A percentile compares a stretch with the other conserved stretches of the same genome.
phyloP scores from a whole-genome alignment of 1,284 basidiomycete species.

The Phellopilus nigrolimitatus region DNA sequence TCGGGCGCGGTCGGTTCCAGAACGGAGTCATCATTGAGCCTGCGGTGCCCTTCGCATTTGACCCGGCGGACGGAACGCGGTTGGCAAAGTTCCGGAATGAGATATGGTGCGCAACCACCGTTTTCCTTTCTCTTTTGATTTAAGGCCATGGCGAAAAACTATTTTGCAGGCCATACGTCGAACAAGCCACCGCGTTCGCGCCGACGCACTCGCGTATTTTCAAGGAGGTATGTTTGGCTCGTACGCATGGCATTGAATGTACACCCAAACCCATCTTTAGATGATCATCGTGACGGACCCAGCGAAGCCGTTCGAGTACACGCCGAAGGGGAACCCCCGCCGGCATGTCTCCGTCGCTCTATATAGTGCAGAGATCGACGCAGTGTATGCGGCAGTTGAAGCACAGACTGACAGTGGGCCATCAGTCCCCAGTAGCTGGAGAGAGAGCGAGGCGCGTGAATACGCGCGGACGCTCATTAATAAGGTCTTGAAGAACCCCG shows the following conservation, averaged over 20 bases:
- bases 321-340: conserved; percentile 32
- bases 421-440: not conserved
- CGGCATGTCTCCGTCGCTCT: conserved; percentile 30
- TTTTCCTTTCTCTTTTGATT: not conserved
- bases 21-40: conserved; percentile 24
- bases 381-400: conserved; percentile 30
- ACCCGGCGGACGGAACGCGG: conserved; percentile 12
- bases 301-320: conserved; percentile 24
- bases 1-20: conserved; percentile 21
- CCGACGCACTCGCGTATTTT: conserved; percentile 28
- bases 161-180: conserved; percentile 23
- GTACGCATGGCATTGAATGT: not conserved
- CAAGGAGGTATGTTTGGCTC: conserved; percentile 24
- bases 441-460: not conserved
- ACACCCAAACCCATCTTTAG: not conserved
- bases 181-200: conserved; percentile 26
- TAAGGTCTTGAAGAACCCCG: conserved; percentile 2
- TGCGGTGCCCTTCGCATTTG: not conserved
- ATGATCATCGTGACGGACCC: conserved; percentile 12
- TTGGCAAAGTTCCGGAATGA: conserved; percentile 21
- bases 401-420: conserved; percentile 16
- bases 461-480: conserved; percentile 6
- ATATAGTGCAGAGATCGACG: conserved; percentile 33
- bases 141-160: not conserved
- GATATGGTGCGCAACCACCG: conserved; percentile 23